Base-by-base conservation (phyloP, 352 stramenopile species). In the Phytophthora podocarpi region DNA sequence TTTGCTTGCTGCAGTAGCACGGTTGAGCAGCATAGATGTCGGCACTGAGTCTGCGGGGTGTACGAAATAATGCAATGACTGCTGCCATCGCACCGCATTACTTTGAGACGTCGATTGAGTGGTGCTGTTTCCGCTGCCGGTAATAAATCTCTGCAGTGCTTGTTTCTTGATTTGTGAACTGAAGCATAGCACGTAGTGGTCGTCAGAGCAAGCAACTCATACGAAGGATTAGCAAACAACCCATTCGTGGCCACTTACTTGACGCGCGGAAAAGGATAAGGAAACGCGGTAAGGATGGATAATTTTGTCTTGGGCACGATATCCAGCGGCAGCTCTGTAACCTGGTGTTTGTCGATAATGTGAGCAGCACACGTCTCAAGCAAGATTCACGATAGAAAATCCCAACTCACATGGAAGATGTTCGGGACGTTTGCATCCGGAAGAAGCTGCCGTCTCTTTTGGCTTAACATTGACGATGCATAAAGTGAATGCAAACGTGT, bases 41-140 rank as follows among this genome's bases (percentile, higher is more conserved):
- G 84, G 82, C 2, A 91, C 48, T 0, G 78, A 31, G 4, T 81
- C 65, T 23, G 76, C 80, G 9, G 84, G 84, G 31, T 91, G 73
- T n/a, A 73, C 59, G 39, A 87, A 93, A 49, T 90, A 91, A 26
- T 82, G 76, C 36, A 89, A 67, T 6, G 80, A 76, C 26, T 75
- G 65, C 7, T 90, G 72, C 84, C 84, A 93, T 32, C 67, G 78
- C n/a, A 87, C 58, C 9, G 72, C 70, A 48, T 65, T 48, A 20
- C 16, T 67, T 35, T 50, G 53, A 37, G 34, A 55, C 40, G 12
- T 18, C 45, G 53, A 41, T 21, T 42, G 46, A 7, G 49, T 5
- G 8, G n/a, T 6, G 21, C 8, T 57, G 1, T 23, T 24, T 26
- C 11, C 15, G 26, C 21, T 46, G 18, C 39, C 32, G 28, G 53